phyloP scores from a whole-genome alignment of 1,284 basidiomycete species.

The Cryptococcus deneoformans region DNA sequence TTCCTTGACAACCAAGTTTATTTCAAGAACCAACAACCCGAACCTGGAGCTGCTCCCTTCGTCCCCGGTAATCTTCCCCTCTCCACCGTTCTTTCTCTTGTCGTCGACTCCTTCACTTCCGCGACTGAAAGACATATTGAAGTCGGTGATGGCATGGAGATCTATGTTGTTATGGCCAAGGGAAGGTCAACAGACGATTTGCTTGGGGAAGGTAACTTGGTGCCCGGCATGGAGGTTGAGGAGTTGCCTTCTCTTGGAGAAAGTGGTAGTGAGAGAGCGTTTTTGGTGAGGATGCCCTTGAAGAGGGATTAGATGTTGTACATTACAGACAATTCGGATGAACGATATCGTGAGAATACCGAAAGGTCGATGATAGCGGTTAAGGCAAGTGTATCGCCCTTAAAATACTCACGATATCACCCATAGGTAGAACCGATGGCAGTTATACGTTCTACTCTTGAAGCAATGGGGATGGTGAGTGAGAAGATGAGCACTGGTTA shows the following conservation, averaged over 20 bases:
- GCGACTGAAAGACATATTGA: slow-evolving; percentile 97
- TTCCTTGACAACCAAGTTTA: slow-evolving; percentile 98
- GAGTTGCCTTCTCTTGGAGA: slow-evolving; percentile 43
- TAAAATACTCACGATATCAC: no score
- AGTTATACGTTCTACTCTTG: no score
- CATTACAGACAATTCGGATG: not conserved
- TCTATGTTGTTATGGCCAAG: slow-evolving; percentile 76
- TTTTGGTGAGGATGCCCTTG: slow-evolving; percentile 40
- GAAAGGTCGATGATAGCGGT: no score
- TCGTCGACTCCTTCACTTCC: slow-evolving; percentile 76
- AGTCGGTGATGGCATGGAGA: slow-evolving; percentile 91
- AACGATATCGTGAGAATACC: not conserved
- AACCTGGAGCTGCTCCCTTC: slow-evolving; percentile 56
- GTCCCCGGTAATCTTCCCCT: slow-evolving; percentile 80
- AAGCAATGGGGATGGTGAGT: no score
- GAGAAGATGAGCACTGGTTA: no score
- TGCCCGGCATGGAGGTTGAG: slow-evolving; percentile 57
- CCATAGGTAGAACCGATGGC: no score
- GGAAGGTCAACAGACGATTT: slow-evolving; percentile 64
- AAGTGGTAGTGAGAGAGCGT: slow-evolving; percentile 43
- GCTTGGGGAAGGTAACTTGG: slow-evolving; percentile 54
- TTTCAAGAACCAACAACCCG: slow-evolving; percentile 83
- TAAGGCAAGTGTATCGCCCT: no score
- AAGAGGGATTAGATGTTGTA: slow-evolving; percentile 45
- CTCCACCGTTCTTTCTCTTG: slow-evolving; percentile 72